Evolutionary conservation across 1,284 basidiomycete species (phyloP), one percentile per base, ranked within the genome.

Genomic region (Fereydounia khargensis): DNA sequence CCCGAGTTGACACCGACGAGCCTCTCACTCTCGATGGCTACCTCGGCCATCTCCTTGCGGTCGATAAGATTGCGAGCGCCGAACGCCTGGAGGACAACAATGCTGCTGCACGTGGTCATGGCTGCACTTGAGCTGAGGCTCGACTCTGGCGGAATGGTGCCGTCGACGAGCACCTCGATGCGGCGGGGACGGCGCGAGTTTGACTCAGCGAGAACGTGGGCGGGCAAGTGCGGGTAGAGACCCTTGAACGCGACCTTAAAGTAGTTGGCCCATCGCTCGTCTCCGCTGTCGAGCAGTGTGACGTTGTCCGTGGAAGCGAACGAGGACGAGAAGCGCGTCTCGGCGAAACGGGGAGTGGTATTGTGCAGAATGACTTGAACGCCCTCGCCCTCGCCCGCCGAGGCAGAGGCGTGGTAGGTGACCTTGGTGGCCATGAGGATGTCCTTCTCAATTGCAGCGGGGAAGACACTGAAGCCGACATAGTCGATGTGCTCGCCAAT

Each of bases 401-500:
- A 7, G 11, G 40, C 18, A 6, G 30, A 20, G 13, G 42, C 21
- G 8, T 18, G 9, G 32, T 48, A 51, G 3, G 43, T 31, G 10
- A 71, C 59, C 20, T 57, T 49, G 19, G 68, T 59, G 7, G 66
- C 71, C 73, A 75, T 75, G 11, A 74, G 47, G 25, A 75, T 71
- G 25, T 75, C 73, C 45, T 67, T 65, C 37, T 75, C 73, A 35
- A 75, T 65, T 4, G 73, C 71, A 13, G 72, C 66, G 16, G 73
- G 73, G 13, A 75, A 62, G 17, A 72, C 70, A 21, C 55, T 57
- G 50, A 71, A 75, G 3, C 71, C 69, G 10, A 69, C 62, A 41
- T 69, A 68, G 40, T 75, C 73, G 36, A 75, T 64, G 35, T 60
- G 68, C 54, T 73, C 72, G 21, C 73, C 73, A 32, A 75, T 75